These are phyloP conservation scores for Backusella tarrabulga DNA, from an alignment of 192 early-diverging fungal genomes.

Conservation along the genomic window DNA sequence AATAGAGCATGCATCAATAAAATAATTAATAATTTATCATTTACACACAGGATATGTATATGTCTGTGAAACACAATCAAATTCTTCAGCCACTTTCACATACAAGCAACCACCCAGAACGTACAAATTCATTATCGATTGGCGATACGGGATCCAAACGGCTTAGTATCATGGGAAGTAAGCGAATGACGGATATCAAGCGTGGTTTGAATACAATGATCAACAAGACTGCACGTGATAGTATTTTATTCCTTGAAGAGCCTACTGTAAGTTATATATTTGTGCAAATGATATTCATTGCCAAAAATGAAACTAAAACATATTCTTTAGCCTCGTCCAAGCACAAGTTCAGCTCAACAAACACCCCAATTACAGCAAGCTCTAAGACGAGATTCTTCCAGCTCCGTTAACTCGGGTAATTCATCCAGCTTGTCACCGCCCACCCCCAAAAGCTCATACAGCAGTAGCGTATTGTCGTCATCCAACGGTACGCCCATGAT, in stretches of 20 bases:
- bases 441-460: not conserved
- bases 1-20: not conserved
- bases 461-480: not conserved
- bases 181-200: constrained; percentile 25
- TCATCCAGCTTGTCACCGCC: constrained; percentile 3
- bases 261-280: not conserved
- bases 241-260: constrained; percentile 3
- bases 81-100: constrained; percentile 47
- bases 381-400: constrained; percentile 21
- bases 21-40: not conserved
- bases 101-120: not conserved
- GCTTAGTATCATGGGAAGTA: constrained; percentile 15
- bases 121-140: not conserved
- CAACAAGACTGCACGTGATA: constrained; percentile 23
- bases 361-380: not conserved
- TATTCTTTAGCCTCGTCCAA: constrained; percentile 9
- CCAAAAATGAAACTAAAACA: not conserved
- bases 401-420: constrained; percentile 20
- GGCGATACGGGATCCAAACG: constrained; percentile 12
- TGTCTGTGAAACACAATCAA: constrained; percentile 56
- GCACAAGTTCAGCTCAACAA: constrained; percentile 18
- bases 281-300: not conserved
- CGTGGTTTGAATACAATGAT: constrained; percentile 29
- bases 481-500: not conserved
- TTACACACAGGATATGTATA: constrained; percentile 50